These are phyloP conservation scores for Amphibolis antarctica DNA, from an alignment of 106 monocot genomes.

Conservation along the genomic window DNA sequence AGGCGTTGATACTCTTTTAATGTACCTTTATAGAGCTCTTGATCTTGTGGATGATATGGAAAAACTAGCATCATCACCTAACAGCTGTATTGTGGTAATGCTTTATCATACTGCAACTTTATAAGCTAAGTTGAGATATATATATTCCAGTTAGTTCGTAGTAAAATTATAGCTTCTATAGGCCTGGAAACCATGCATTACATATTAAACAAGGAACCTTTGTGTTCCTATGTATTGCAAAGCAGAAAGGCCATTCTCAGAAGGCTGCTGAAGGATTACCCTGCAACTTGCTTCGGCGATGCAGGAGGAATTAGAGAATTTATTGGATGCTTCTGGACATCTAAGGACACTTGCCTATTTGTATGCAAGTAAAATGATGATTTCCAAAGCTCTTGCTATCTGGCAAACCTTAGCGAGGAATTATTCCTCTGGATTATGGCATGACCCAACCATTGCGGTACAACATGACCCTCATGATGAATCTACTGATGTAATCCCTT, in stretches of 20 bases:
- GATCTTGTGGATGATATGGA: slow-evolving; percentile 90
- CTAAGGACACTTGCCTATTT: slow-evolving; percentile 96
- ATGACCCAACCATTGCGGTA: slow-evolving; percentile 19
- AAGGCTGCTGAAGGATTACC: slow-evolving; percentile 49
- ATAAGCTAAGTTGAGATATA: slow-evolving; percentile 15
- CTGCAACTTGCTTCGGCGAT: slow-evolving; percentile 51
- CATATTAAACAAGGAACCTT: slow-evolving; percentile 27
- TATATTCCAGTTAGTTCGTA: slow-evolving; percentile 6
- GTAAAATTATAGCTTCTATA: not conserved
- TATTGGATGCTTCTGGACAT: slow-evolving; percentile 90
- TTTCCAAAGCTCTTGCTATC: slow-evolving; percentile 74
- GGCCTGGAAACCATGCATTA: slow-evolving; percentile 24
- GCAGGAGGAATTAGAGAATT: slow-evolving; percentile 96
- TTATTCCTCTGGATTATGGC: slow-evolving; percentile 75
- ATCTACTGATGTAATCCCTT: slow-evolving; percentile 19
- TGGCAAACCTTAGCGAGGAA: slow-evolving; percentile 84
- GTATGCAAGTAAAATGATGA: slow-evolving; percentile 93
- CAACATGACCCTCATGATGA: slow-evolving; percentile 10
- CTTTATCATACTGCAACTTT: slow-evolving; percentile 6
- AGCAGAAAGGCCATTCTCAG: slow-evolving; percentile 26
- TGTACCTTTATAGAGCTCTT: slow-evolving; percentile 95
- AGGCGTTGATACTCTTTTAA: slow-evolving; percentile 94
- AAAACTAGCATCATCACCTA: slow-evolving; percentile 71
- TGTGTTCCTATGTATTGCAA: slow-evolving; percentile 32
- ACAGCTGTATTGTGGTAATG: slow-evolving; percentile 88